Conservation (phyloP, 768 basidiomycete genomes). For the Cystofilobasidium bisporidii region DNA sequence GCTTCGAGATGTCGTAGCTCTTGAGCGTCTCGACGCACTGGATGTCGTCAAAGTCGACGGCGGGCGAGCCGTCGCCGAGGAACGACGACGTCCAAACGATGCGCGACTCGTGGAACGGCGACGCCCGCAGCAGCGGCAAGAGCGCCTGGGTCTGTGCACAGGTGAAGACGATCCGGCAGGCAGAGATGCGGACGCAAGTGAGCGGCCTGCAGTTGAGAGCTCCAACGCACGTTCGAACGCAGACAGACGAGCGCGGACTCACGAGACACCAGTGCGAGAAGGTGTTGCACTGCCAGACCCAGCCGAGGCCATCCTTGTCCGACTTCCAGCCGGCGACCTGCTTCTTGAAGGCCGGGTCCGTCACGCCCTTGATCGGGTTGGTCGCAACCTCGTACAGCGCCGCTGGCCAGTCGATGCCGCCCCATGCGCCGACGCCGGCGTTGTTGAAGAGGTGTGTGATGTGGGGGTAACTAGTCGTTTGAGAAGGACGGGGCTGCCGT, state of each 20-base stretch:
- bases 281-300: constrained; percentile 75
- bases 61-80: constrained; percentile 43
- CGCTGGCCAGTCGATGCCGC: constrained; percentile 47
- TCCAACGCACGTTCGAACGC: too few relatives aligned
- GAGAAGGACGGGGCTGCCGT: not conserved
- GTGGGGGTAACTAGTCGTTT: constrained; percentile 62
- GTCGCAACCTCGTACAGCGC: constrained; percentile 47
- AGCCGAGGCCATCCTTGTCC: constrained; percentile 57
- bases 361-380: constrained; percentile 47
- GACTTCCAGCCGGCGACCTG: constrained; percentile 55
- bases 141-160: constrained; percentile 61
- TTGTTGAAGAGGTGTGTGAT: constrained; percentile 72
- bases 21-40: constrained; percentile 54
- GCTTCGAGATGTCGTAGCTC: constrained; percentile 65
- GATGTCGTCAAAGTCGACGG: constrained; percentile 56
- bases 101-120: constrained; percentile 45
- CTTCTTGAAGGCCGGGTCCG: constrained; percentile 50
- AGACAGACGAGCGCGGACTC: constrained; percentile 39
- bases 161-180: too few relatives aligned
- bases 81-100: constrained; percentile 73
- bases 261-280: constrained; percentile 74
- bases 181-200: constrained; percentile 1
- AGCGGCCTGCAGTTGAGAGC: too few relatives aligned
- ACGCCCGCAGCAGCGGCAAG: constrained; percentile 45
- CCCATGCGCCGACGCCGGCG: constrained; percentile 60